These are phyloP conservation scores for Penicilliopsis zonata DNA, from an alignment of 495 filamentous ascomycete genomes.

Conservation along the genomic window DNA sequence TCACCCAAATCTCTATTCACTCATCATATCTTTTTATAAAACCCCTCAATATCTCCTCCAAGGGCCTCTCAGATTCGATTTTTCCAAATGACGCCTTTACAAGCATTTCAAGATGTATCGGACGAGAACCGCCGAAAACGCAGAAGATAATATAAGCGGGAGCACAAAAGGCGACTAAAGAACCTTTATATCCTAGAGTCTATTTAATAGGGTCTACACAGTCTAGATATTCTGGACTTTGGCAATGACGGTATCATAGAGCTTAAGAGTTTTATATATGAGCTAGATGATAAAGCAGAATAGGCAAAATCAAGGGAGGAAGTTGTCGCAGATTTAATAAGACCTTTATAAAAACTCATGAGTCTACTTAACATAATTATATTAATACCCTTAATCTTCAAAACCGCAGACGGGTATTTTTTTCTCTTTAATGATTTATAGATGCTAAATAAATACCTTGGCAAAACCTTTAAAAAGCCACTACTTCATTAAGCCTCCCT, in stretches of 20 bases:
- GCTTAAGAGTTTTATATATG: constrained; percentile 1
- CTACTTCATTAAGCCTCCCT: background rate
- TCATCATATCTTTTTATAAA: too few relatives aligned
- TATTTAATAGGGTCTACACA: constrained; percentile 2
- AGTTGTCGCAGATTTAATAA: background rate
- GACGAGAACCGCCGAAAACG: background rate
- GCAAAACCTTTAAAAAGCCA: background rate
- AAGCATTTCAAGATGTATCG: background rate
- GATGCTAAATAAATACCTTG: background rate
- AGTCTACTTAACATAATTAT: constrained; percentile 1
- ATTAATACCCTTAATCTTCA: background rate
- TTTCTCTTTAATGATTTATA: constrained; percentile 1
- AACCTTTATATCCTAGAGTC: background rate
- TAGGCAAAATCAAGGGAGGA: constrained; percentile 2
- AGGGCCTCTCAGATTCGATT: too few relatives aligned
- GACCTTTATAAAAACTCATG: background rate
- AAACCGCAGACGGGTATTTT: background rate
- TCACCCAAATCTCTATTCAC: too few relatives aligned
- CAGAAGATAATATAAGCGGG: background rate
- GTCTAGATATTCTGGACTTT: constrained; percentile 2
- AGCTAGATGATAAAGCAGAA: constrained; percentile 1
- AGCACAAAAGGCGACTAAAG: background rate
- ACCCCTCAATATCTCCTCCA: too few relatives aligned
- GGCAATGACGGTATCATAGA: constrained; percentile 1
- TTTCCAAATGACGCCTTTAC: too few relatives aligned